Evolutionary conservation across 768 basidiomycete species (phyloP).

Genomic region (Boletus rubescentipes): DNA sequence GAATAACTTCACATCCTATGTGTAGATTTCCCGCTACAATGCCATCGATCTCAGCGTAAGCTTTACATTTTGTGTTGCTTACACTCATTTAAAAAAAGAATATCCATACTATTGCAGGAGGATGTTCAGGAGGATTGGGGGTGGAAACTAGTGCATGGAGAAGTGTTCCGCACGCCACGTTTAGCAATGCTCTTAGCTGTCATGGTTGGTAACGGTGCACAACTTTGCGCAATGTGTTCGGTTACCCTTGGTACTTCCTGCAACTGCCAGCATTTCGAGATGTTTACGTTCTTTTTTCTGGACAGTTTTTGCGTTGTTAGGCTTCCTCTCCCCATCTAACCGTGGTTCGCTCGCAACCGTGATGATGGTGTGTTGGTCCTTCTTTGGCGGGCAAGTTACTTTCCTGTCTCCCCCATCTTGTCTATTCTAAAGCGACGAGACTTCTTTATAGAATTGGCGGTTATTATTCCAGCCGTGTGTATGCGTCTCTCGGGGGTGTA

Average conservation of each 20-base stretch:
- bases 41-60: conserved; percentile 85
- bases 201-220: conserved; percentile 74
- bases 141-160: conserved; percentile 97
- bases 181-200: conserved; percentile 78
- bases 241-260: conserved; percentile 72
- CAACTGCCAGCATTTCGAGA: not conserved
- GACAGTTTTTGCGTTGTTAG: conserved; percentile 84
- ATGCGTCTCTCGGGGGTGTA: conserved; percentile 68
- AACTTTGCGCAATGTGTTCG: conserved; percentile 72
- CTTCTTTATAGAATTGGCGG: conserved; percentile 66
- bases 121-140: conserved; percentile 98
- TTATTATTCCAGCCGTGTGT: conserved; percentile 83
- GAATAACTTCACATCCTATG: not conserved
- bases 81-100: not conserved
- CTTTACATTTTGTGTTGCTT: not conserved
- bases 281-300: conserved; percentile 2
- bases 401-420: not conserved
- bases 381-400: conserved; percentile 74
- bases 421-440: not conserved
- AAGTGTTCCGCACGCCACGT: conserved; percentile 86
- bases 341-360: conserved; percentile 86
- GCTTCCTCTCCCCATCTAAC: conserved; percentile 94
- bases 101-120: conserved; percentile 48
- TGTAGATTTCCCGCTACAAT: conserved; percentile 66
- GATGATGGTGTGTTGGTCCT: conserved; percentile 74